Evolutionary conservation across 345 rosid genomes (phyloP).

Genomic region (Eutrema heterophyllum): DNA sequence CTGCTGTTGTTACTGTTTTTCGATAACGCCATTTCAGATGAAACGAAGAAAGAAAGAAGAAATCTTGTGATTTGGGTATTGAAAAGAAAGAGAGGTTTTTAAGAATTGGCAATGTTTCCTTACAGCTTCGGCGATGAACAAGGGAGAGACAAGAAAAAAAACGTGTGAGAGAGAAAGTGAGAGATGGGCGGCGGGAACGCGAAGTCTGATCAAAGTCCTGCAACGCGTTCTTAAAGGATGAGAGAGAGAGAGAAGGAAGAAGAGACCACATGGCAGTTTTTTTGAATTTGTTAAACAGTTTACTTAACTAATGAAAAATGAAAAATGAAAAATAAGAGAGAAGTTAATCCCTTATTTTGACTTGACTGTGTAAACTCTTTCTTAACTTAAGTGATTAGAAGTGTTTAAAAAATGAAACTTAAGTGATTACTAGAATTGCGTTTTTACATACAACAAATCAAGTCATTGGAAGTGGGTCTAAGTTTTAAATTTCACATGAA

Average conservation of each 20-base stretch:
- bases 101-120: not conserved
- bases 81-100: not conserved
- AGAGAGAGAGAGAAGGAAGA: slow-evolving; percentile 7
- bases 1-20: slow-evolving; percentile 21
- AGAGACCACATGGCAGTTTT: slow-evolving; percentile 22
- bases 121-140: not conserved
- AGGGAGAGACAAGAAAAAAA: slow-evolving; percentile 15
- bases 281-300: slow-evolving; percentile 12
- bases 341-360: not conserved
- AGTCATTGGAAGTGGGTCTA: not conserved
- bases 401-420: not conserved
- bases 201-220: slow-evolving; percentile 38
- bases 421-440: not conserved
- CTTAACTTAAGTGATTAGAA: slow-evolving; percentile 7
- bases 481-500: not conserved
- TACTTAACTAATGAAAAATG: not conserved
- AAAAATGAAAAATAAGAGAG: too few relatives aligned
- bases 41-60: not conserved
- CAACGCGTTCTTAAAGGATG: slow-evolving; percentile 36
- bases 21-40: slow-evolving; percentile 41
- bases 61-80: not conserved
- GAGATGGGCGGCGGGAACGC: slow-evolving; percentile 40
- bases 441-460: not conserved
- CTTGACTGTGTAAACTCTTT: not conserved
- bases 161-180: slow-evolving; percentile 32